These are phyloP conservation scores for Clitopilus hobsonii DNA, from an alignment of 768 basidiomycete genomes.

Conservation along the genomic window DNA sequence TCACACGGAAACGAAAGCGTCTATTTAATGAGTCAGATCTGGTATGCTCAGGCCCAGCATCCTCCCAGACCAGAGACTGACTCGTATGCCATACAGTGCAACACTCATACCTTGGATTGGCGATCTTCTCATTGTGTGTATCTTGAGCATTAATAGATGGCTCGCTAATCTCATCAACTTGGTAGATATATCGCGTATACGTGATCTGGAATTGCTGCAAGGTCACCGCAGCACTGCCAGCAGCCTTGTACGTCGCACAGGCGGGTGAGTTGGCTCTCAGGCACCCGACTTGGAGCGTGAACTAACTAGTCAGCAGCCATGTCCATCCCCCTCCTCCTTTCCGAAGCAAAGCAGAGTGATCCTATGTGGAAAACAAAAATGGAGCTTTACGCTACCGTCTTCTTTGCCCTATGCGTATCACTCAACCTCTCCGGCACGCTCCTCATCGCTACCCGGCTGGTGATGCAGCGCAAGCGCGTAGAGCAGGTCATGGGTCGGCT, in stretches of 20 bases:
- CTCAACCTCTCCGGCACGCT: slow-evolving; percentile 14
- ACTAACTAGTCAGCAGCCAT: slow-evolving; percentile 8
- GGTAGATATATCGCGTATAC: slow-evolving; percentile 14
- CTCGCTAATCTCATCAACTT: not conserved
- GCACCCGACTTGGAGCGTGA: too few species aligned
- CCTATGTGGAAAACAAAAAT: slow-evolving; percentile 7
- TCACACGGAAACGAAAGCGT: slow-evolving; percentile 7
- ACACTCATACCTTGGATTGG: slow-evolving; percentile 16
- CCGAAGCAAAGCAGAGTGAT: slow-evolving; percentile 8
- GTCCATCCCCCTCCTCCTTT: slow-evolving; percentile 16
- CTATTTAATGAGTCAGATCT: slow-evolving; percentile 15
- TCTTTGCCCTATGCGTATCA: slow-evolving; percentile 16
- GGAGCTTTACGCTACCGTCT: slow-evolving; percentile 8
- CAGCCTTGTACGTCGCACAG: slow-evolving; percentile 10
- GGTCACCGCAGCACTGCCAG: slow-evolving; percentile 11
- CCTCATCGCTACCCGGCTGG: slow-evolving; percentile 11
- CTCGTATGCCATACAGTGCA: slow-evolving; percentile 1
- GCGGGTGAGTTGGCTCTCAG: slow-evolving; percentile 14
- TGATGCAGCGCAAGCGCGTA: slow-evolving; percentile 11
- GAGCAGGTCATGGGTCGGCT: slow-evolving; percentile 13
- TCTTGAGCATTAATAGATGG: too few species aligned
- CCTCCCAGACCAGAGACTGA: not conserved
- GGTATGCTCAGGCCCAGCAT: slow-evolving; percentile 1
- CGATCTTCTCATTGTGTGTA: slow-evolving; percentile 15
- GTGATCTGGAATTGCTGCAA: slow-evolving; percentile 13